A percentile compares a stretch with the other conserved stretches of the same genome.
phyloP scores from a whole-genome alignment of 2,329 filamentous ascomycete genomes.

The Aspergillus sp. region DNA sequence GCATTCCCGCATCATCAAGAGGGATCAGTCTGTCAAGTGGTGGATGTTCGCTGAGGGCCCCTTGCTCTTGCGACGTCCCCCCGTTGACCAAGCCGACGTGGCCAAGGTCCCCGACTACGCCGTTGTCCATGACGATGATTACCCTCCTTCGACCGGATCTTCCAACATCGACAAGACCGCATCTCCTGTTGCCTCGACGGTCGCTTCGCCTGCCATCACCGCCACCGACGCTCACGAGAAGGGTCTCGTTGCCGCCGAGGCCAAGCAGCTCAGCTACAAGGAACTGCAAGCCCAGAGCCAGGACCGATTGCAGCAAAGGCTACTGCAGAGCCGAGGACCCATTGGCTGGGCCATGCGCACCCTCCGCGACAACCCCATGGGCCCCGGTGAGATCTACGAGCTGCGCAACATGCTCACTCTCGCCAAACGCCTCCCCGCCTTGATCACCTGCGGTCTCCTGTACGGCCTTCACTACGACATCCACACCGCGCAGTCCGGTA shows the following conservation, averaged over 20 bases:
- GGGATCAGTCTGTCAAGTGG: conserved; percentile 64
- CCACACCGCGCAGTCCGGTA: conserved; percentile 70
- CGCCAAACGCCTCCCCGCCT: conserved; percentile 67
- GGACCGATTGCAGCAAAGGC: conserved; percentile 60
- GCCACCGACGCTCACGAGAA: conserved; percentile 34
- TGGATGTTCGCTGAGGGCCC: conserved; percentile 64
- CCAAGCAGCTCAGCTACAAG: conserved; percentile 59
- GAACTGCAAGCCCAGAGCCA: conserved; percentile 59
- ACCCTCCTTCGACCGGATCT: conserved; percentile 20
- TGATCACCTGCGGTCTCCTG: conserved; percentile 60
- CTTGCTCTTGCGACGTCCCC: conserved; percentile 60
- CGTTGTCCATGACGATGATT: conserved; percentile 64
- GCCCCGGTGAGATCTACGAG: conserved; percentile 72
- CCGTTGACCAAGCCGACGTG: conserved; percentile 52
- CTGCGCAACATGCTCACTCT: conserved; percentile 65
- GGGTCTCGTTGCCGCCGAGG: conserved; percentile 47
- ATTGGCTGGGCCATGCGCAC: conserved; percentile 82
- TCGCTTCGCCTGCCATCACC: not conserved
- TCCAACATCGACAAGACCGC: not conserved
- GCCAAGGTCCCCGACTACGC: conserved; percentile 72
- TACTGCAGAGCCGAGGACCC: conserved; percentile 63
- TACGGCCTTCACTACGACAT: conserved; percentile 83
- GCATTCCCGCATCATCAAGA: conserved; percentile 66
- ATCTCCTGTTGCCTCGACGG: not conserved
- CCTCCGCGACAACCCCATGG: conserved; percentile 71